Percentiles rank a stretch among this genome's conserved stretches.
Conservation (phyloP, 2,329 filamentous ascomycete genomes). For the Colletotrichum graminicola region DNA sequence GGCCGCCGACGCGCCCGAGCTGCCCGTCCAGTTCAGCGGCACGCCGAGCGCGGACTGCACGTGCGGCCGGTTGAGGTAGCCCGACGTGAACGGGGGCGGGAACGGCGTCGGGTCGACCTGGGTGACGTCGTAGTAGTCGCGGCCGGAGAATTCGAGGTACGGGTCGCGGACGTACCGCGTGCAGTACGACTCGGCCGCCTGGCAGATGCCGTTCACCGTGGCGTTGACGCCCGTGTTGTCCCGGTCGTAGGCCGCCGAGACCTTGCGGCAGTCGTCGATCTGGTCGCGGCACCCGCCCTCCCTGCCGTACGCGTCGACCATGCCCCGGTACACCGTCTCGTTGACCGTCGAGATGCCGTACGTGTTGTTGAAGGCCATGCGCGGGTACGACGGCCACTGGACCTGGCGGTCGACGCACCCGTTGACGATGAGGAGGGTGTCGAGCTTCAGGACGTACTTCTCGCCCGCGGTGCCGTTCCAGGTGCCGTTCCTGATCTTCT, state of each 20-base stretch:
- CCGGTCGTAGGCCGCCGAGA: slow-evolving; percentile 46
- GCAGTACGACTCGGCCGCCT: slow-evolving; percentile 38
- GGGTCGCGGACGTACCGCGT: slow-evolving; percentile 39
- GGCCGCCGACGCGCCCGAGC: slow-evolving; percentile 31
- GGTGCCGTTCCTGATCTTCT: slow-evolving; percentile 59
- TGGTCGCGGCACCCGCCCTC: slow-evolving; percentile 64
- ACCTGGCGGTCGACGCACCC: slow-evolving; percentile 63
- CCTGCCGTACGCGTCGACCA: slow-evolving; percentile 49
- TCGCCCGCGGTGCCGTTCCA: slow-evolving; percentile 50
- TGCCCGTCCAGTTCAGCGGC: slow-evolving; percentile 64
- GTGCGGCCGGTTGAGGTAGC: slow-evolving; percentile 42
- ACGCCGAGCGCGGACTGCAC: slow-evolving; percentile 74
- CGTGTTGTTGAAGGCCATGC: slow-evolving; percentile 51
- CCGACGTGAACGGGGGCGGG: slow-evolving; percentile 35
- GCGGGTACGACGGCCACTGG: slow-evolving; percentile 51
- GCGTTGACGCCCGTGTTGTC: slow-evolving; percentile 45
- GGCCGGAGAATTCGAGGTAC: slow-evolving; percentile 20
- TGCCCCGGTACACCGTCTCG: slow-evolving; percentile 47
- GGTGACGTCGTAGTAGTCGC: slow-evolving; percentile 44
- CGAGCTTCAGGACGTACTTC: slow-evolving; percentile 57
- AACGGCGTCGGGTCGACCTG: slow-evolving; percentile 43
- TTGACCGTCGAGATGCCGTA: slow-evolving; percentile 50
- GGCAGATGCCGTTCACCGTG: slow-evolving; percentile 45
- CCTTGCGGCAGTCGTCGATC: slow-evolving; percentile 64
- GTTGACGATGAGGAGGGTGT: slow-evolving; percentile 68